Evolutionary conservation across 768 basidiomycete species (phyloP).

Genomic region (Aureoboletus auriporus): DNA sequence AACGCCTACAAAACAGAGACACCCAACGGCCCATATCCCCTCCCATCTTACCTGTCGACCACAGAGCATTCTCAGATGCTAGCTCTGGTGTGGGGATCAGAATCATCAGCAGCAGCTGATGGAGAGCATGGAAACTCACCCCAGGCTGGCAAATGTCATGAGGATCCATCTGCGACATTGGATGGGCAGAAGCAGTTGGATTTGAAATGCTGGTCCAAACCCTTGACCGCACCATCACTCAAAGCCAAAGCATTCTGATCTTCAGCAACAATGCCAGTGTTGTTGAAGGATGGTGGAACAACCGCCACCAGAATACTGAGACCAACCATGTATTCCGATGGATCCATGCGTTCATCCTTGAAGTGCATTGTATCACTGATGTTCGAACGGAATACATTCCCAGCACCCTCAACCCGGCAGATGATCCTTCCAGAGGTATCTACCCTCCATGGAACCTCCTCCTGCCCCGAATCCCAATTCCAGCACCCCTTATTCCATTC

Average conservation of each 20-base stretch:
- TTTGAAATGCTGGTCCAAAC: background rate
- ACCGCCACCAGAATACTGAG: background rate
- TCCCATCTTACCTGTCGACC: background rate
- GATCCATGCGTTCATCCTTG: background rate
- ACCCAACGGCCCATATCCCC: too few species aligned
- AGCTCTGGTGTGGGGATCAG: slow-evolving; percentile 6
- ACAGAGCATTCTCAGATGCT: background rate
- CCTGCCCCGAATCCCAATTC: background rate
- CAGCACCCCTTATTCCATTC: background rate
- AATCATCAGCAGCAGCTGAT: background rate
- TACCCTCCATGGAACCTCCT: background rate
- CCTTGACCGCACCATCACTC: background rate
- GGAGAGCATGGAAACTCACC: background rate
- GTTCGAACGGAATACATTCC: background rate
- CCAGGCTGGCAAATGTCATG: background rate
- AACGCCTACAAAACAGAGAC: background rate
- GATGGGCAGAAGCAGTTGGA: background rate
- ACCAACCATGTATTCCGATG: background rate
- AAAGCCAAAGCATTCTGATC: background rate
- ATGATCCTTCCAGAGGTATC: background rate
- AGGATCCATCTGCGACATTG: background rate
- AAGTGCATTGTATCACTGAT: background rate
- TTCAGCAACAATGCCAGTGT: background rate
- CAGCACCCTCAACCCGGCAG: background rate
- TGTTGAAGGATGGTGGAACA: slow-evolving; percentile 1